Base-by-base conservation (phyloP, 352 stramenopile genomes). In the Globisporangium rhizosaccharum region DNA sequence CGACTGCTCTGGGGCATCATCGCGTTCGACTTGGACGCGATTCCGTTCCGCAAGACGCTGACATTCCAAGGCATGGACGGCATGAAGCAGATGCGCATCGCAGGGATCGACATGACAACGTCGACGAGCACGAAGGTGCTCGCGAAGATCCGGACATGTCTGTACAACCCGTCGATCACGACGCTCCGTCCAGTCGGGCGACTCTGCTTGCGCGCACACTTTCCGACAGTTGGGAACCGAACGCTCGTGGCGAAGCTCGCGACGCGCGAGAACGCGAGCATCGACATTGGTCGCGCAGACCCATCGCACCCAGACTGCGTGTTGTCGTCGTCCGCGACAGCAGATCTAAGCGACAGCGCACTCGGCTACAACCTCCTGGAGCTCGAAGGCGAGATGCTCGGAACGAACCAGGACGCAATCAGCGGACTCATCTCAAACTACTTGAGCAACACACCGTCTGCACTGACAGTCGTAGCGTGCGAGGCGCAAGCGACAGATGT, bases 351-450 rank as follows among this genome's bases (percentile, higher is more conserved):
- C 18, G 57, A 79, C 55, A 79, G 79, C 57, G 58, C 51, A 3
- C 51, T 64, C 36, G 82, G 82, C 12, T 92, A 90, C 56, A 92
- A 92, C 56, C 48, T 92, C 30, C 63, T 92, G 56, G 72, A 87
- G 36, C 62, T 92, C 18, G 53, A 77, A 20, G 83, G 83, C 10
- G 66, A 86, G 47, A 92, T 92, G 78, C 57, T 90, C 25, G 68
- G 68, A 3, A 75, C 56, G 0, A 82, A 90, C 52, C 65, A 68
- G n/a, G 65, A 70, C n/a, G 75, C 80, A 0, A 88, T 92, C 63
- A 90, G 77, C 50, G 69, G 58, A 28, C 63, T 92, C n/a, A 90
- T 92, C 55, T 81, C 80, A 26, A 87, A 90, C 47, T 92, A 88
- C 51, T 58, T 92, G 1, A 88, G 83, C 61, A 76, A 84, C 39